Base-by-base conservation (phyloP, 345 rosid genomes). In the Pugionium dolabratum region DNA sequence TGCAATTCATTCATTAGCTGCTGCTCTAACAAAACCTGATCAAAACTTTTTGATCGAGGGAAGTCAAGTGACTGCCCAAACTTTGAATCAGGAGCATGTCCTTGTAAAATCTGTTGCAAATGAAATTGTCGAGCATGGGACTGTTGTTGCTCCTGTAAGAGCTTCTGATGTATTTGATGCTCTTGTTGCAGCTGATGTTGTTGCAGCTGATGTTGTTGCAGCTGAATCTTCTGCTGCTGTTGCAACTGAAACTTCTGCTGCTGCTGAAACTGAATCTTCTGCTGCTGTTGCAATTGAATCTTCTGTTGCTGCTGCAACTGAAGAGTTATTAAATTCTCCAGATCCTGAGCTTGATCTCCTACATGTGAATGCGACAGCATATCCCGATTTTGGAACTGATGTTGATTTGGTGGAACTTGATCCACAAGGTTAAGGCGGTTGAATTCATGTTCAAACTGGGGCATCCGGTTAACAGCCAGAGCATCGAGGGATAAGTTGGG, bases 121-220 rank as follows among this genome's bases (percentile, higher is more conserved):
- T 82, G 84, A 37, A 77, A 79, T 70, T 91, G 88, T 26, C 78
- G 87, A 75, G 80, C 81, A 73, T 84, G 90, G 47, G 89, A 78
- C 64, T 75, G 75, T 58, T 71, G 84, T 41, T n/a, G 80, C 47
- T 80, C 77, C 40, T 48, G 77, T 54, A 74, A 54, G 44, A 67
- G 69, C 52, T 74, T 67, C 64, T 74, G 77, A 46, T 67, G 73
- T 48, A 72, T 48, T 40, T 81, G 78, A 26, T 75, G 80, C 74
- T 68, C 83, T 27, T 60, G 82, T 50, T 63, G 56, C 18, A 58
- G 57, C 59, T 59, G 79, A n/a, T 59, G 76, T 48, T 62, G 84
- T 6, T 57, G 82, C 62, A 77, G 10, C 40, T 75, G 66, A 50
- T 59, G 78, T 43, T 66, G 86, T 4, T 63, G 84, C 67, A 18